Base-by-base conservation (phyloP, 192 early-diverging fungal species). In the Podila clonocystis region DNA sequence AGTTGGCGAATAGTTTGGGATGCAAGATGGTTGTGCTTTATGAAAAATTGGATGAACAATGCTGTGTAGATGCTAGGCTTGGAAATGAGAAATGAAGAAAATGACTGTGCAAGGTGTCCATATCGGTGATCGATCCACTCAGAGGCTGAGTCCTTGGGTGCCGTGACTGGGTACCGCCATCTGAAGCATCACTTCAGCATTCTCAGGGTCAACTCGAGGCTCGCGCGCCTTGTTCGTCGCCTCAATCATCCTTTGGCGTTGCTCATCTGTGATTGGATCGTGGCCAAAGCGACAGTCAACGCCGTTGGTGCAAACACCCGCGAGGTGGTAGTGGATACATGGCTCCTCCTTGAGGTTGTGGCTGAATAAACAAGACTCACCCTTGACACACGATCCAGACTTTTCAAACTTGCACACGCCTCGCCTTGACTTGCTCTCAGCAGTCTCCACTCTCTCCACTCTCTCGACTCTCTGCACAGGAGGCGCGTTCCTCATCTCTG, bases 371-470 rank as follows among this genome's bases (percentile, higher is more conserved):
- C 71, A 73, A 9, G 36, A n/a, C 28, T 65, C 71, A 19, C 71
- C 71, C 52, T 73, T 73, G 36, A 63, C 41, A 58, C 71, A 73
- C 5, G 71, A 41, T 28, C 71, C 71, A 33, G 34, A 13, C 26
- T 59, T 73, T 6, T 58, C 71, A 59, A 48, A 73, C 28, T 65
- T 73, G 50, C 71, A 73, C 9, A 73, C 63, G 5, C 71, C 71
- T 7, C 71, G 50, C 38, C 29, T 36, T 33, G 63, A 64, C 57
- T 55, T 57, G 22, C 26, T 52, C 28, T 64, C 71, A 17, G 48
- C 62, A 24, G 22, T 26, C 59, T 22, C 26, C 38, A n/a, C 30
- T 31, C 34, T 26, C 30, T 71, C 62, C 6, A 36, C 30, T 31
- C 34, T 26, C 30, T 71, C 62, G 5, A 36, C 31, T 55, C 9